Evolutionary conservation across 768 basidiomycete genomes (phyloP), one percentile per base, ranked within the genome.

Genomic region (Boletales sp.): DNA sequence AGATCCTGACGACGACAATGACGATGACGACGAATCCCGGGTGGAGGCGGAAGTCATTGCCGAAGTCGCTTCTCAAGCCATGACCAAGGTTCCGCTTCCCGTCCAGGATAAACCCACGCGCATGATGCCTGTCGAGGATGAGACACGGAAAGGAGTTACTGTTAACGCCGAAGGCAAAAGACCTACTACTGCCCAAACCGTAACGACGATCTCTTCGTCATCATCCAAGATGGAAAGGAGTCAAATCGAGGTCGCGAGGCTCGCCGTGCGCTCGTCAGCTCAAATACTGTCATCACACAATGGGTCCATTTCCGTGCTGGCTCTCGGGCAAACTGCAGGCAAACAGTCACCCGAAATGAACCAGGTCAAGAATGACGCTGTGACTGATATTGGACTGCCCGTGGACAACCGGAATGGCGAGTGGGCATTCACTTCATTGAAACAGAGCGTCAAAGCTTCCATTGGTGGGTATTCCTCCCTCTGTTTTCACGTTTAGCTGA

Each of bases 361-460:
- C 38, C 50, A n/a, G 29, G 47, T 18, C 27, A 57, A 47, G 53
- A 47, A 21, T 5, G 51, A 55, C 4, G 21, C 50, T 14, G 44
- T 62, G 31, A 53, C 53, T 31, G 61, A 68, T 31, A 54, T 42
- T 39, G 64, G 58, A 5, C 47, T 68, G n/a, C 68, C 66, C 3
- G 21, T 51, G 19, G 66, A 69, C 11, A 47, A 31, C 35, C 55
- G 66, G 47, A 54, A 54, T 24, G 50, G 36, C 41, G 76, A 75
- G 52, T 73, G 74, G 8, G 74, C 72, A 11, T 62, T 80, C 30
- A 69, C 59, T 43, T 72, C 76, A 29, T 71, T 90, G 55, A 87
- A 78, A 66, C 87, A 89, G 56, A 82, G 80, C 51, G 74, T 91
- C 56, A 86, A 79, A 64, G 74, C 78, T 51, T 91, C 89, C 1